Conservation (phyloP, 164 flowering plant genomes). For the Kalanchoe fedtschenkoi region DNA sequence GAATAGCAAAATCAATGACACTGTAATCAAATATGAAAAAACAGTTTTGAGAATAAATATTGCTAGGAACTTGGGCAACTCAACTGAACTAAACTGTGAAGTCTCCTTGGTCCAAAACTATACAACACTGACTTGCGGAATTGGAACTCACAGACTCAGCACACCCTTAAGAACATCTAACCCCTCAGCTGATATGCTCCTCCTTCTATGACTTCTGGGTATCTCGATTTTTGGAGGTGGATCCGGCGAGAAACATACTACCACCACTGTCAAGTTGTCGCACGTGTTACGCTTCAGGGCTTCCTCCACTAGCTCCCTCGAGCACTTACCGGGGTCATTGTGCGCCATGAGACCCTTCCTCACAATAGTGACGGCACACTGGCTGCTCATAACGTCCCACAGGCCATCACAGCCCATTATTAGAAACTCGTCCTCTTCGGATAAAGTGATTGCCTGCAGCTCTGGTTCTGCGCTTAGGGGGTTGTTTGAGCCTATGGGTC, state of each 20-base stretch:
- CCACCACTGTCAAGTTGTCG: slow-evolving; percentile 19
- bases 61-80: too few species aligned
- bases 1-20: too few species aligned
- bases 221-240: slow-evolving; percentile 19
- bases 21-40: too few species aligned
- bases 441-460: slow-evolving; percentile 12
- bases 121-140: too few species aligned
- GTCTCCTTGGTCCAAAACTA: too few species aligned
- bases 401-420: slow-evolving; percentile 21
- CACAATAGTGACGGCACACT: slow-evolving; percentile 19
- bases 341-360: slow-evolving; percentile 14
- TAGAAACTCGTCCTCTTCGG: slow-evolving; percentile 20
- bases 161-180: slow-evolving; percentile 18
- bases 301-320: slow-evolving; percentile 17
- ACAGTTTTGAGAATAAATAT: too few species aligned
- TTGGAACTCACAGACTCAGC: slow-evolving; percentile 4
- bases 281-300: slow-evolving; percentile 16
- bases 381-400: slow-evolving; percentile 25
- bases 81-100: too few species aligned
- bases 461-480: slow-evolving; percentile 20
- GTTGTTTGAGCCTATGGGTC: slow-evolving; percentile 14
- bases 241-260: slow-evolving; percentile 17
- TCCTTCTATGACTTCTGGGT: slow-evolving; percentile 10
- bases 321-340: slow-evolving; percentile 16
- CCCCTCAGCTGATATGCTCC: slow-evolving; percentile 21